Evolutionary conservation across 129 eudicot genomes (phyloP), one percentile per base, ranked within the genome.

Genomic region (Chrysanthemum seticuspe): DNA sequence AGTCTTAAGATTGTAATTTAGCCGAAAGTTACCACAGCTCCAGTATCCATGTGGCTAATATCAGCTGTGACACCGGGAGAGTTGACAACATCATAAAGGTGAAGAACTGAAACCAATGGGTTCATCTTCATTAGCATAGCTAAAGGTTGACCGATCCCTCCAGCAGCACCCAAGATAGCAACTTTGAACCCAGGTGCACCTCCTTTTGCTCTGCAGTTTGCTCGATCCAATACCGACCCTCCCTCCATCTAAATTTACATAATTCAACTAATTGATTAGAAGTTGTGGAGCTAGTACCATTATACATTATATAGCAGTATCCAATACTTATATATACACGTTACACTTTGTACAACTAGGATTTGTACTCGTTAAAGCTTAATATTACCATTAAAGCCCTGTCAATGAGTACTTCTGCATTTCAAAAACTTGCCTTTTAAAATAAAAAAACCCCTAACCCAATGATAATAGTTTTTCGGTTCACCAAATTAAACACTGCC

Each of bases 51-150:
- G 84, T 94, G 98, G 79, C 98, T 86, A 10, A 94, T 85, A 80
- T 94, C 98, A 74, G 97, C 97, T 11, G 98, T 91, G 65, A 94
- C 98, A 75, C 98, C 98, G 67, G 95, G 96, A 67, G 95, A 67
- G 68, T 94, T 94, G 31, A 91, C 97, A 47, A 94, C 96, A 83
- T 94, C 98, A 63, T 94, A 94, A 5, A 94, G 96, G 78, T 94
- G 97, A 56, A 94, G 89, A 79, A 84, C 90, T 0, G 98, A 94
- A 45, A 94, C 97, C 72, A 90, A 75, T 7, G 97, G 97, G 21
- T 91, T 90, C 96, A 94, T 94, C 86, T 94, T 94, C 92, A 94
- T 86, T 18, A 94, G 85, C 88, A 94, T 75, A 8, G 98, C 78
- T 64, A 94, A 79, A 10, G 98, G 91, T 40, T 94, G 98, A 45